Base-by-base conservation (phyloP, 23 red algal genomes). In the Agarophyton chilense region DNA sequence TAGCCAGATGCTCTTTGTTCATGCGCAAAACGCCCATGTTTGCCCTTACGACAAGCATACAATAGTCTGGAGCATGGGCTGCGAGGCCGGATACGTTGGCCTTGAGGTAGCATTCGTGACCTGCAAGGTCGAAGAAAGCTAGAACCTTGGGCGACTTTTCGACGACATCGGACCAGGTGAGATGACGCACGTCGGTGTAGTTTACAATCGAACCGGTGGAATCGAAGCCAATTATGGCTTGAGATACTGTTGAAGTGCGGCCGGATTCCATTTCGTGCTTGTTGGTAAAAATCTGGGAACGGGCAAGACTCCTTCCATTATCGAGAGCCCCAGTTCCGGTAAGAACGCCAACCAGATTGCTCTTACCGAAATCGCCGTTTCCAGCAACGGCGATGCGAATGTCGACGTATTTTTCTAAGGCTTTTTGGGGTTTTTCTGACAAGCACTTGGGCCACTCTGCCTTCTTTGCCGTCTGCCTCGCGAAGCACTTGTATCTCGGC, bases 221-320 rank as follows among this genome's bases (percentile, higher is more conserved):
- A 14, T 72, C 79, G 49, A 99, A 99, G 66, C 97, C 97, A 72
- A 99, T 99, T 21, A 99, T 95, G 64, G 95, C 93, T 31, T 90
- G 81, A 33, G 93, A 93, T 25, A 99, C 83, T 29, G 87, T 82
- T 12, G 93, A 96, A 7, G 97, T 99, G 35, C 97, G 81, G 47
- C 97, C 97, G 52, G 83, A 89, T 82, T 99, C 97, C 72, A 99
- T 52, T 79, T 99, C 97, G 81, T 99, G 97, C 82, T 94, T 95
- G 78, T 99, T 93, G 4, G 97, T 96, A 60, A 99, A 90, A 52
- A 99, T 92, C 76, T 95, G 93, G 35, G 93, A 78, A 22, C 97
- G 93, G 22, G 97, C 93, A 24, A 94, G 91, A 50, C 97, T 93
- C 47, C 97, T 87, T 31, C 97, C 97, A 78, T 99, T 99, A 35